Percentiles rank a stretch among this genome's conserved stretches.
Conservation (phyloP, 2,329 filamentous ascomycete genomes). For the Curvularia sp. region DNA sequence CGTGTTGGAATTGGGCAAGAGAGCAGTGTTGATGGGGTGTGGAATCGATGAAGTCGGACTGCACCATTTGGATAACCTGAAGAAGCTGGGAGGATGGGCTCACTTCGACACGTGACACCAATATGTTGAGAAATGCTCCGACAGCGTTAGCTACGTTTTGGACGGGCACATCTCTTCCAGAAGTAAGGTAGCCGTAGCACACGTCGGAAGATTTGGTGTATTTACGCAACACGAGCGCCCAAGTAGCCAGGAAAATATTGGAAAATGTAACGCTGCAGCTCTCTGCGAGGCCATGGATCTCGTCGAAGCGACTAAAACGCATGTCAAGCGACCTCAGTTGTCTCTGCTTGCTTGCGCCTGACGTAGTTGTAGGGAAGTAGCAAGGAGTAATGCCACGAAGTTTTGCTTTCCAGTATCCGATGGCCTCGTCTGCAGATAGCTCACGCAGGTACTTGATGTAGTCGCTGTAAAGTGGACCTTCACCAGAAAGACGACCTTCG, state of each 20-base stretch:
- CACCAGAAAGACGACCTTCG: conserved; percentile 30
- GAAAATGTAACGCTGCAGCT: conserved; percentile 39
- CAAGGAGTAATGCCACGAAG: conserved; percentile 42
- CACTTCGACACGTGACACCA: conserved; percentile 36
- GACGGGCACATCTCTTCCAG: conserved; percentile 54
- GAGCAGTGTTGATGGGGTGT: conserved; percentile 46
- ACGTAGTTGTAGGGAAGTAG: conserved; percentile 40
- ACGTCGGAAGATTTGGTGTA: conserved; percentile 43
- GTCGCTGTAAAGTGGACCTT: conserved; percentile 44
- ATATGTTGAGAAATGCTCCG: conserved; percentile 56
- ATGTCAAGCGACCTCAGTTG: conserved; percentile 39
- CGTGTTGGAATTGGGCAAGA: conserved; percentile 57
- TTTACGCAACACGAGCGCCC: conserved; percentile 41
- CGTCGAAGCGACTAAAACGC: conserved; percentile 38
- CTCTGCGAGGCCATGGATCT: conserved; percentile 40
- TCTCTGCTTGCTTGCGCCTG: conserved; percentile 33
- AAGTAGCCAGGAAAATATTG: conserved; percentile 43
- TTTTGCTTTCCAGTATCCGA: conserved; percentile 43
- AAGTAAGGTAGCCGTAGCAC: conserved; percentile 49
- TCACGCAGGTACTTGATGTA: conserved; percentile 45
- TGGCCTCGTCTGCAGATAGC: conserved; percentile 27
- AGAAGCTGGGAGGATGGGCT: conserved; percentile 25
- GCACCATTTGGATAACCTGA: conserved; percentile 36
- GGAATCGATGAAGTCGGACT: conserved; percentile 42
- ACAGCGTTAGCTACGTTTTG: conserved; percentile 56